Evolutionary conservation across 495 filamentous ascomycete species (phyloP).

Genomic region (Polyplosphaeria fusca): DNA sequence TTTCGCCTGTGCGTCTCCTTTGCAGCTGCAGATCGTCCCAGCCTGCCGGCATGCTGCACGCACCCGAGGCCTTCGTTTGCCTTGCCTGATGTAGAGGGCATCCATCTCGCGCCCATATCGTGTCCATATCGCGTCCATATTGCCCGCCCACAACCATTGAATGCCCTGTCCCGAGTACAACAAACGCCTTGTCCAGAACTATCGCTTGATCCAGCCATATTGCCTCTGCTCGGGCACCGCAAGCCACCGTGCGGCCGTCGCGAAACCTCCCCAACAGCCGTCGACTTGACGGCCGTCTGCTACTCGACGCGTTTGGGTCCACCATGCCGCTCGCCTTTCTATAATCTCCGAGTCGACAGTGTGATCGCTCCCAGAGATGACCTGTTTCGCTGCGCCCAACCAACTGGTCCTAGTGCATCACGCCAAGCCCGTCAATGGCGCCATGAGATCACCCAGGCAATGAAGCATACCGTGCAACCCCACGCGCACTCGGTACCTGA

Average conservation of each 20-base stretch:
- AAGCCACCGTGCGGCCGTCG: background rate
- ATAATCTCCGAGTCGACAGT: constrained; percentile 1
- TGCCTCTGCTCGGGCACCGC: too few species aligned
- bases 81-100: background rate
- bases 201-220: too few species aligned
- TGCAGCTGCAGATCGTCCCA: background rate
- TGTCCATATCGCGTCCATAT: too few species aligned
- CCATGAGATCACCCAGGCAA: too few species aligned
- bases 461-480: background rate
- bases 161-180: too few species aligned
- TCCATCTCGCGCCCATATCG: too few species aligned
- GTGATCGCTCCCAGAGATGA: background rate
- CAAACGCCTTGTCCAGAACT: too few species aligned
- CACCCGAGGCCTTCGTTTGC: background rate
- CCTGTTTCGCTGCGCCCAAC: constrained; percentile 1
- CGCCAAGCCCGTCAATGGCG: background rate
- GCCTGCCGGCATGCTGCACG: background rate
- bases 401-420: constrained; percentile 1
- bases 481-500: background rate
- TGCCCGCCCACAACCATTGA: too few species aligned
- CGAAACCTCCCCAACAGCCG: background rate
- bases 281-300: background rate
- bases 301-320: constrained; percentile 2
- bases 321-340: background rate
- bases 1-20: background rate